Conservation (phyloP, 1,284 basidiomycete genomes). For the Cryptococcus depauperatus region DNA sequence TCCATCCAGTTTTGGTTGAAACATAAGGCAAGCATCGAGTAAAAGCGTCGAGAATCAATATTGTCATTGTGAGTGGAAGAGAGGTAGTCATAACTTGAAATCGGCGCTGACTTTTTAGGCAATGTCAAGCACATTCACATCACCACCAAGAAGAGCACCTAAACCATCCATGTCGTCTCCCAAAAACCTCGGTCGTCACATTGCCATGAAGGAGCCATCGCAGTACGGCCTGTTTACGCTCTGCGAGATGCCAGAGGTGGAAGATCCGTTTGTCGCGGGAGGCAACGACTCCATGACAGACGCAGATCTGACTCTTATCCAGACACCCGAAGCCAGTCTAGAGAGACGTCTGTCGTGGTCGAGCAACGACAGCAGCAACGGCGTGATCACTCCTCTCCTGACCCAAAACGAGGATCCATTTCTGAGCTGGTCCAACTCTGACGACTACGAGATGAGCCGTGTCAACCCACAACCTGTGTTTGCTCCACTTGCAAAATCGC, state of each 20-base stretch:
- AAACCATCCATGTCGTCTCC: slow-evolving; percentile 19
- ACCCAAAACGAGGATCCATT: slow-evolving; percentile 14
- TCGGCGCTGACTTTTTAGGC: too few relatives aligned
- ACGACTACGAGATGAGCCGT: slow-evolving; percentile 8
- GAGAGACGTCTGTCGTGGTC: slow-evolving; percentile 10
- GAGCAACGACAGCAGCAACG: slow-evolving; percentile 1
- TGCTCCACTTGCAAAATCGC: slow-evolving; percentile 1
- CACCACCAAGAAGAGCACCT: too few relatives aligned
- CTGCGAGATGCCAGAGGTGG: slow-evolving; percentile 21
- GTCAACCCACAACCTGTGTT: neutral
- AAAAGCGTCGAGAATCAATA: too few relatives aligned
- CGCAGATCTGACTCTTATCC: neutral
- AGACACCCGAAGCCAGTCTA: neutral
- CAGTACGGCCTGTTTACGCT: slow-evolving; percentile 32
- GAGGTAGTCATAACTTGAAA: too few relatives aligned
- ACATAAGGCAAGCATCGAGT: too few relatives aligned
- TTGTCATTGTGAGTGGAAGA: too few relatives aligned
- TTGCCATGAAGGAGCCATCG: slow-evolving; percentile 25
- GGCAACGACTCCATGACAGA: neutral
- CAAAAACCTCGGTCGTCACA: slow-evolving; percentile 23
- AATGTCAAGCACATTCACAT: too few relatives aligned
- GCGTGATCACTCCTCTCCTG: slow-evolving; percentile 8
- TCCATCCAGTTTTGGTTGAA: too few relatives aligned
- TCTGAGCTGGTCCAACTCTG: slow-evolving; percentile 3
- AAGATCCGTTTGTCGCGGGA: neutral